Percentiles rank a stretch among this genome's conserved stretches.
Conservation (phyloP, 768 basidiomycete species). For the Xerocomellus chrysenteron region DNA sequence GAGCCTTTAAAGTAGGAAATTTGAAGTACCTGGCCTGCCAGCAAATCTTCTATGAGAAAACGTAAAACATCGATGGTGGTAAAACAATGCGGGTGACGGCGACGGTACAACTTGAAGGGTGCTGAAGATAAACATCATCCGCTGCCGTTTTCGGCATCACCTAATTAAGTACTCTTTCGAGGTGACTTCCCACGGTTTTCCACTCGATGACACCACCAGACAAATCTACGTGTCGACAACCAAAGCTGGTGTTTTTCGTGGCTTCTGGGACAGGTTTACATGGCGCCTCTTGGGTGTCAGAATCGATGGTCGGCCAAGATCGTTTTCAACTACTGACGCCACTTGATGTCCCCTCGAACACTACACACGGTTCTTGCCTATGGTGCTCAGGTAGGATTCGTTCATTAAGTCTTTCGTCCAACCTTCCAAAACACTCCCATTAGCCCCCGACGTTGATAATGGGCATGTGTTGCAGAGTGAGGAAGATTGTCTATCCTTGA, state of each 20-base stretch:
- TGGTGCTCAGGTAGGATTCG: constrained; percentile 17
- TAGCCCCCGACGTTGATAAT: constrained; percentile 17
- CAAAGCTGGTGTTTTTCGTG: constrained; percentile 16
- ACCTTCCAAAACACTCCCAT: not conserved
- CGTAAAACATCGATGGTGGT: too few relatives aligned
- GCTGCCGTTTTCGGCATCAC: too few relatives aligned
- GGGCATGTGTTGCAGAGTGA: constrained; percentile 3
- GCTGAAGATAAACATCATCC: too few relatives aligned
- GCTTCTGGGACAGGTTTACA: constrained; percentile 18
- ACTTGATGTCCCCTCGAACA: constrained; percentile 2
- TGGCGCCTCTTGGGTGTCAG: constrained; percentile 19
- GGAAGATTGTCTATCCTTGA: constrained; percentile 23
- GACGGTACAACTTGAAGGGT: too few relatives aligned
- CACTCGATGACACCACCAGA: constrained; percentile 14
- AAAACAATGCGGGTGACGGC: too few relatives aligned
- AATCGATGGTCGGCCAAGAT: constrained; percentile 1
- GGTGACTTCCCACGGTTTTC: too few relatives aligned
- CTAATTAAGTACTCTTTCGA: too few relatives aligned
- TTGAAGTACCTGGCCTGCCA: too few relatives aligned
- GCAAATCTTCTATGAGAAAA: too few relatives aligned
- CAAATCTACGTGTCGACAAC: constrained; percentile 15
- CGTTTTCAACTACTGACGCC: constrained; percentile 15
- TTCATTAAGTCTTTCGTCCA: not conserved
- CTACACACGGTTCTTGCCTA: constrained; percentile 7
- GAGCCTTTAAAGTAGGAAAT: too few relatives aligned